Percentiles rank a stretch among this genome's conserved stretches.
These are phyloP conservation scores for Phaeodactylum tricornutum DNA, from an alignment of 108 stramenopile species.

Conservation along the genomic window DNA sequence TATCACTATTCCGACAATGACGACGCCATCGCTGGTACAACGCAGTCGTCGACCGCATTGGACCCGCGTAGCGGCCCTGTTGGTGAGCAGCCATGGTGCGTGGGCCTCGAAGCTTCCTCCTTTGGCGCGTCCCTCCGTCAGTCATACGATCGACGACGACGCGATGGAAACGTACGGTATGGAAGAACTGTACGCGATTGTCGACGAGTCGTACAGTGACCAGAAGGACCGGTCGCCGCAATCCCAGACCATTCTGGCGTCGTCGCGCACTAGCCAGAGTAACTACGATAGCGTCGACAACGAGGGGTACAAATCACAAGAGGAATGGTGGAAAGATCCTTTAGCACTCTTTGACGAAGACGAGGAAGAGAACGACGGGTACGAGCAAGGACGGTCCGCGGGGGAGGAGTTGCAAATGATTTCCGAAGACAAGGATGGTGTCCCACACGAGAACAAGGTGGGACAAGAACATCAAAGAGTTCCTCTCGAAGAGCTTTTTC, in stretches of 20 bases:
- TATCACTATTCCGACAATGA: not conserved
- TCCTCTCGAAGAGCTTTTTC: not conserved
- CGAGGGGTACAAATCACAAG: conserved; percentile 1
- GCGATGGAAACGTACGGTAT: not conserved
- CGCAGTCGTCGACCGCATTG: too few relatives aligned
- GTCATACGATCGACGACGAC: not conserved
- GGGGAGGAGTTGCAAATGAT: not conserved
- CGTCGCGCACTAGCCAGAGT: not conserved
- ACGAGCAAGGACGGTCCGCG: not conserved
- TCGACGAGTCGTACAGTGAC: too few relatives aligned
- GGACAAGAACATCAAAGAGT: not conserved
- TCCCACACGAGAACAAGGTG: not conserved
- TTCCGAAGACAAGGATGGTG: not conserved
- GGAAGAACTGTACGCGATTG: not conserved
- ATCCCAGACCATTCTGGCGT: not conserved
- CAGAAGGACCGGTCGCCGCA: not conserved
- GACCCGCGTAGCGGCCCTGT: too few relatives aligned
- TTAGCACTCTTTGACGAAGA: conserved; percentile 18
- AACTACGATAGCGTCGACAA: not conserved
- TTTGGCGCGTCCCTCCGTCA: not conserved
- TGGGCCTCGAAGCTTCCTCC: too few relatives aligned
- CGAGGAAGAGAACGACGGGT: conserved; percentile 2
- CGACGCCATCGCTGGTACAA: not conserved
- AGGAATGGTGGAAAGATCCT: conserved; percentile 27
- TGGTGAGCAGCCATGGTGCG: too few relatives aligned